Evolutionary conservation across 495 filamentous ascomycete species (phyloP).

Genomic region (Thermochaetoides thermophila): DNA sequence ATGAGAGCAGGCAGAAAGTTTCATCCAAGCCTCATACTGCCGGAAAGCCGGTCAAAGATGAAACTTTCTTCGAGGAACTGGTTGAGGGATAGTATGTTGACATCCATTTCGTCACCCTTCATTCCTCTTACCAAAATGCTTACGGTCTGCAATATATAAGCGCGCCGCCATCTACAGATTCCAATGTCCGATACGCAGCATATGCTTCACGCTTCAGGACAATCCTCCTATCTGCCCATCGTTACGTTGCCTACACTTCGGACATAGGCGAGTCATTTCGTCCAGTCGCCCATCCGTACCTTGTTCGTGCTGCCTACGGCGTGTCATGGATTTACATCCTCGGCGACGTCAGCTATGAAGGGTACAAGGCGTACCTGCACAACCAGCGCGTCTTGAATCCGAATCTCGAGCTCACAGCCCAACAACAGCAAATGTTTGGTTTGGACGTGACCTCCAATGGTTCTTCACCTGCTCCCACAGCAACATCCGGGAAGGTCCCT

Average conservation of each 20-base stretch:
- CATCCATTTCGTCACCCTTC: background rate
- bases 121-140: conserved; percentile 3
- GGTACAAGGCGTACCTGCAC: conserved; percentile 82
- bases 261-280: conserved; percentile 96
- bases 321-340: conserved; percentile 85
- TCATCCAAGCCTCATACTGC: conserved; percentile 56
- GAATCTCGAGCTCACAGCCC: conserved; percentile 26
- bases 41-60: conserved; percentile 49
- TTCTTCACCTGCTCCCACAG: conserved; percentile 3
- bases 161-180: conserved; percentile 67
- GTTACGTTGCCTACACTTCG: conserved; percentile 94
- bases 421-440: conserved; percentile 23
- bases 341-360: conserved; percentile 84
- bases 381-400: conserved; percentile 52
- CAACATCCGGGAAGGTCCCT: conserved; percentile 41
- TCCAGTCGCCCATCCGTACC: conserved; percentile 71
- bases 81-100: conserved; percentile 63
- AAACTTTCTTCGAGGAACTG: conserved; percentile 63
- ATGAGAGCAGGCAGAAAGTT: conserved; percentile 47
- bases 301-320: conserved; percentile 73
- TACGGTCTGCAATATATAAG: conserved; percentile 28
- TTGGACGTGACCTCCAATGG: conserved; percentile 6
- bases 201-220: conserved; percentile 80
- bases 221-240: conserved; percentile 77
- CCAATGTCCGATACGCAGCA: conserved; percentile 76